Conservation (phyloP, 148 eudicot species). For the Persicaria tinctoria region DNA sequence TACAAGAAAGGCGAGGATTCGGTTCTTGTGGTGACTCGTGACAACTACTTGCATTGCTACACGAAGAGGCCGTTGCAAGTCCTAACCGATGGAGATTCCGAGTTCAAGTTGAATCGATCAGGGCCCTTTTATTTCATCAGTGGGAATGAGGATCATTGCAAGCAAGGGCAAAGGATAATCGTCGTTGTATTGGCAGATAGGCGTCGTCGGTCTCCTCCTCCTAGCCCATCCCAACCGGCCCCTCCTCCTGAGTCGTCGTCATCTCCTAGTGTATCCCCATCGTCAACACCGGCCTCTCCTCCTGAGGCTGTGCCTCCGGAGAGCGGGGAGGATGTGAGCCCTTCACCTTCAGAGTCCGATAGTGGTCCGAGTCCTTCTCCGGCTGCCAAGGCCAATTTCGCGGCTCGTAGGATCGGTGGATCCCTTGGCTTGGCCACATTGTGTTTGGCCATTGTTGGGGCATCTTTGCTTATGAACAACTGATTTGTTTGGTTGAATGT, state of each 20-base stretch:
- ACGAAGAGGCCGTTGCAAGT: conserved; percentile 27
- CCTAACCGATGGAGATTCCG: conserved; percentile 30
- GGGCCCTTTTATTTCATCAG: conserved; percentile 70
- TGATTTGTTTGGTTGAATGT: neutral
- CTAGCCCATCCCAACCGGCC: conserved; percentile 9
- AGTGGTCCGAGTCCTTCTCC: neutral
- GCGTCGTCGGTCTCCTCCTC: conserved; percentile 19
- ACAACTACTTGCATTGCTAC: conserved; percentile 43
- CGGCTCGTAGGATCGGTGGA: neutral
- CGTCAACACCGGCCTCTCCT: neutral
- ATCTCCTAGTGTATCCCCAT: neutral
- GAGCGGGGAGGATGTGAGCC: neutral
- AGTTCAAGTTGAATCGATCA: conserved; percentile 49
- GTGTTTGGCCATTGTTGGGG: conserved; percentile 1
- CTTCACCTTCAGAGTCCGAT: neutral
- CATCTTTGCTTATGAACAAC: neutral
- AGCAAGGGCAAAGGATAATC: conserved; percentile 46
- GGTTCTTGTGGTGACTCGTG: conserved; percentile 41
- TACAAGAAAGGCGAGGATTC: conserved; percentile 38
- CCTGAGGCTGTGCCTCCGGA: neutral
- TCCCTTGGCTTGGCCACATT: neutral
- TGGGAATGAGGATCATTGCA: conserved; percentile 33
- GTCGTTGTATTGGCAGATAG: conserved; percentile 45
- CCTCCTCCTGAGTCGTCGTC: conserved; percentile 2
- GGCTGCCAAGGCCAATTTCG: neutral